Base-by-base conservation (phyloP, 2,329 filamentous ascomycete genomes). In the Colletotrichum paranaense region DNA sequence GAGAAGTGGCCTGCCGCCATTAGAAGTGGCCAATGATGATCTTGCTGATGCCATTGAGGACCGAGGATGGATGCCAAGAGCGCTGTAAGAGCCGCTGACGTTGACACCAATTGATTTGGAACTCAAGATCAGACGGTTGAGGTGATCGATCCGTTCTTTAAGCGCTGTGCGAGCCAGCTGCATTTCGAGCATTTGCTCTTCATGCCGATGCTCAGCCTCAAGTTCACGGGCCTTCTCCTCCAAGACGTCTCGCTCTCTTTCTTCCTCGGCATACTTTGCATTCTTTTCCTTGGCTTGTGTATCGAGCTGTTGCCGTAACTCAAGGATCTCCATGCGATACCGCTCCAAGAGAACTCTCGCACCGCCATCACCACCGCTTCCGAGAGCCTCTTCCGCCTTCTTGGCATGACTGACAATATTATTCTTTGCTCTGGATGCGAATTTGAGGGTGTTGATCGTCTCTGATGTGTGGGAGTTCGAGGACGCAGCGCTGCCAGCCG, bases 111-210 rank as follows among this genome's bases (percentile, higher is more conserved):
- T 93, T 5, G 96, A 98, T 81, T 98, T 98, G 19, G 96, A 98
- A 81, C 95, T 97, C 73, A 99, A 86, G 76, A 99, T 98, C 62
- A 99, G 87, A 60, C 96, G 92, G 83, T 98, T 99, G 59, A 99
- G 88, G 82, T 99, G 97, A 81, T 98, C 95, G 78, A 99, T 99
- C 35, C 97, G 92, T 85, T 99, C 97, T 82, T 98, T 99, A 67
- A 99, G 86, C 0, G 97, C 97, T 1, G 97, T 99, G 55, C 97
- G 92, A 38, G 97, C 97, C 59, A 99, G 89, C 81, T 99, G 97
- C 94, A 99, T 98, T 83, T 99, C 97, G 67, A 99, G 88, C 89
- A 99, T 96, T 82, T 99, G 97, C 84, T 98, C 97, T 80, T 98
- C 95, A 77, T 98, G 97, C 52, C 95, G 91, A 76, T 94, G 90